Percentiles rank a stretch among this genome's conserved stretches.
Evolutionary conservation across 164 flowering plant species (phyloP).

Genomic region (Chloranthus sessilifolius): DNA sequence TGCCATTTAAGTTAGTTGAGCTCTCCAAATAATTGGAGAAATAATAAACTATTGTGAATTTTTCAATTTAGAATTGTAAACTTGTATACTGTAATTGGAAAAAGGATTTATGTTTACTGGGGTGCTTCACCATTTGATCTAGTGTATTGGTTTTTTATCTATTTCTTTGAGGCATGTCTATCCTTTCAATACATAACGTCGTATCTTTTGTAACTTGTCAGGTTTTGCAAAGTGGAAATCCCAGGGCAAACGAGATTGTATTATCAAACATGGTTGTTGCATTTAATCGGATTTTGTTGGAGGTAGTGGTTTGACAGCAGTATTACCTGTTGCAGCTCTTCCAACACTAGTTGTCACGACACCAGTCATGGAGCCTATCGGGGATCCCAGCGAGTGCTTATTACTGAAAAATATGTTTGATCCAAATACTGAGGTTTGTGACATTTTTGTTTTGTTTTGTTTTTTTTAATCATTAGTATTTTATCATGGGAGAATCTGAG

Average conservation of each 20-base stretch:
- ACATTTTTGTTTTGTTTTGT: neutral
- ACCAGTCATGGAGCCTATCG: constrained; percentile 46
- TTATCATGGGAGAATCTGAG: constrained; percentile 2
- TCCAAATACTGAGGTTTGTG: constrained; percentile 73
- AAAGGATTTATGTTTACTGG: no score
- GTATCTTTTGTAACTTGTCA: constrained; percentile 25
- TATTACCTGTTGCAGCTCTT: constrained; percentile 35
- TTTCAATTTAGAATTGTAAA: no score
- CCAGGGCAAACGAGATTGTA: constrained; percentile 55
- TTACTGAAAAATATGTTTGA: constrained; percentile 92
- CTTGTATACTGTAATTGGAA: no score
- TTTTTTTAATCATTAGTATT: no score
- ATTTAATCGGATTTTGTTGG: constrained; percentile 71
- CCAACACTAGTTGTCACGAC: constrained; percentile 25
- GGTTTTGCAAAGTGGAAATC: constrained; percentile 73
- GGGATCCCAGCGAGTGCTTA: constrained; percentile 66
- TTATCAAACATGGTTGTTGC: constrained; percentile 67
- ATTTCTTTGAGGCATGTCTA: no score
- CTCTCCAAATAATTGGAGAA: no score
- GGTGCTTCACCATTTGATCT: no score
- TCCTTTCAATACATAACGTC: no score
- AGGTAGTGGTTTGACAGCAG: constrained; percentile 73
- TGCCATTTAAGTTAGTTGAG: no score
- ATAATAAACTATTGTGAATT: no score
- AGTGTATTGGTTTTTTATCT: no score